phyloP scores from a whole-genome alignment of 225 moss, liverwort and hornwort species.

The Ulota crispa region DNA sequence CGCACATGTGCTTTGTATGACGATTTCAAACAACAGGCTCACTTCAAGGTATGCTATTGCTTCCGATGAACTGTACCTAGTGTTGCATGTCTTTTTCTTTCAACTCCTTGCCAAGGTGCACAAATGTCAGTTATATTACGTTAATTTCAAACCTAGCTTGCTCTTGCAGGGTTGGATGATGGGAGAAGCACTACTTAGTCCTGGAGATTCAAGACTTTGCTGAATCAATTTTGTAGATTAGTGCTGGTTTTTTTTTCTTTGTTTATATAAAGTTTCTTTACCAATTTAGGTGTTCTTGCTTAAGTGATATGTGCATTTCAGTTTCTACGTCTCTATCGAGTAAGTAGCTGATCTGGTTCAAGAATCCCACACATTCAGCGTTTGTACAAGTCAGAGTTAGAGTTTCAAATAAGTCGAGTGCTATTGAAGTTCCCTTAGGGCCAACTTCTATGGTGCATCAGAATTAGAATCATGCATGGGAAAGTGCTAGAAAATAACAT shows the following conservation, averaged over 20 bases:
- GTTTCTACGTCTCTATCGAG: background rate
- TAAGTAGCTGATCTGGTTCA: conserved; percentile 16
- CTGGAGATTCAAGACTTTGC: conserved; percentile 69
- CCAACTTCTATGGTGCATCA: too few species aligned
- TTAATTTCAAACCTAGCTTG: background rate
- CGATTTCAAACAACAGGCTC: conserved; percentile 52
- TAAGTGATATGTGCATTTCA: background rate
- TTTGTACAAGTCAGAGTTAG: background rate
- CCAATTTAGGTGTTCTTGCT: background rate
- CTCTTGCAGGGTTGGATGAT: conserved; percentile 84
- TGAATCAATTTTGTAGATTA: conserved; percentile 49
- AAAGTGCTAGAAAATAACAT: too few species aligned
- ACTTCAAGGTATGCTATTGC: conserved; percentile 52
- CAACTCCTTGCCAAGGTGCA: background rate
- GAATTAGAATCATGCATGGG: too few species aligned
- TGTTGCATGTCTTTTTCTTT: background rate
- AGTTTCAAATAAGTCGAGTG: background rate
- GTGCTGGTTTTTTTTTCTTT: background rate
- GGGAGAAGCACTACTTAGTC: conserved; percentile 73
- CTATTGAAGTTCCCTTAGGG: background rate
- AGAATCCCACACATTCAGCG: background rate
- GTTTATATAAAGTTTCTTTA: background rate
- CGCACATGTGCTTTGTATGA: conserved; percentile 38
- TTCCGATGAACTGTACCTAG: background rate
- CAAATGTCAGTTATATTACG: background rate